Evolutionary conservation across 768 basidiomycete species (phyloP), one percentile per base, ranked within the genome.

Genomic region (Cyclocybe cylindracea): DNA sequence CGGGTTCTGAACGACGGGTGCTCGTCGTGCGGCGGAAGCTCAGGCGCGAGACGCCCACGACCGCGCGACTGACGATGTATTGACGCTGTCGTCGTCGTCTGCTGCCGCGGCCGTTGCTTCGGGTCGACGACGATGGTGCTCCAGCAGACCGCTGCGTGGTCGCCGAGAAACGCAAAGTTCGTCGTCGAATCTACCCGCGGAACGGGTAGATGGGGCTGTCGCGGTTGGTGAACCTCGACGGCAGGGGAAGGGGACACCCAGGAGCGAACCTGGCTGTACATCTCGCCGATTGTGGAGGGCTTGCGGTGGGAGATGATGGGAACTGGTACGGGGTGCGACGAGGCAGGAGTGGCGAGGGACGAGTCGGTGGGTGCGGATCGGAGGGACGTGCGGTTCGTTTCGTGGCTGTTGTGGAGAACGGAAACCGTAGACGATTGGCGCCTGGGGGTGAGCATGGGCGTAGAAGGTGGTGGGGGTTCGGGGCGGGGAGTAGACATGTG

Each of bases 271-370:
- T 79, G 75, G 36, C 69, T 70, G 37, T 70, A 67, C 40, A 80
- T 66, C 5, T 66, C 54, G 47, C 66, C 72, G 41, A 79, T 61
- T 2, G 73, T 59, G 0, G 77, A 72, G 9, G 62, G 53, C 50
- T 62, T 63, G 39, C 60, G 51, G 45, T 54, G 49, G 7, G 56
- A 51, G 34, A 78, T 66, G 59, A 82, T 70, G 58, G 77, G 61
- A 50, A 24, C 24, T 24, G 24, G 24, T 24, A 70, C 49, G 41
- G 68, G 61, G 42, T 66, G 59, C 57, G 70, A 64, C 51, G 75
- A 81, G 50, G 66, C 70, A 13, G 76, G 81, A 18, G 83, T 84
- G 0, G 79, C 71, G 55, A 84, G 67, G 44, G 79, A 78, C 0
- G 82, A 78, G 24, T 79, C 78, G 1, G 78, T 74, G 18, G 72